Evolutionary conservation across 2,329 filamentous ascomycete genomes (phyloP).

Genomic region (Bimuria novae-zelandiae): DNA sequence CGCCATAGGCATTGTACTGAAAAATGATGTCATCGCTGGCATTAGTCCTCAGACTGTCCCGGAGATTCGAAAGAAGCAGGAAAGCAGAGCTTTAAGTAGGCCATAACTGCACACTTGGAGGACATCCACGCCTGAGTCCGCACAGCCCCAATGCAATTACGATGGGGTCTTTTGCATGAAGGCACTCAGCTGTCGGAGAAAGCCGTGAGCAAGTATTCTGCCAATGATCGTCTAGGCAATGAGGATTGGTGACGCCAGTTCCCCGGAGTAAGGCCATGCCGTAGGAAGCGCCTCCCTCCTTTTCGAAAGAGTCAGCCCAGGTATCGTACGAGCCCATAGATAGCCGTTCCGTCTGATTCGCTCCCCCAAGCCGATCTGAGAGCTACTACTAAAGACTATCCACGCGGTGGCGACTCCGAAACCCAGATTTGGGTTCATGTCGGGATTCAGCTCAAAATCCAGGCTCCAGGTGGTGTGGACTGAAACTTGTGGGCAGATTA

Average conservation of each 20-base stretch:
- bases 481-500: slow-evolving; percentile 11
- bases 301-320: too few species aligned
- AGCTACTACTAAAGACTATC: slow-evolving; percentile 1
- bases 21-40: slow-evolving; percentile 10
- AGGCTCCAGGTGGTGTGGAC: slow-evolving; percentile 2
- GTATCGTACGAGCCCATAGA: too few species aligned
- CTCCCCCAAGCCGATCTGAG: slow-evolving; percentile 3
- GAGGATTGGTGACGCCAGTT: too few species aligned
- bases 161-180: too few species aligned
- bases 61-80: slow-evolving; percentile 7
- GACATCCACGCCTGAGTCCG: not conserved
- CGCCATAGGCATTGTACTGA: slow-evolving; percentile 6
- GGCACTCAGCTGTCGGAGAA: too few species aligned
- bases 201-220: too few species aligned
- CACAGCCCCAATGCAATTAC: too few species aligned
- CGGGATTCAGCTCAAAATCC: slow-evolving; percentile 5
- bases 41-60: slow-evolving; percentile 5
- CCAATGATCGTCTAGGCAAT: too few species aligned
- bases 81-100: slow-evolving; percentile 17
- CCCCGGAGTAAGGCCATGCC: too few species aligned
- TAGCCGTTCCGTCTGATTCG: not conserved
- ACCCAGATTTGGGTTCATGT: slow-evolving; percentile 15
- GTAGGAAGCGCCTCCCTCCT: too few species aligned
- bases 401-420: slow-evolving; percentile 12
- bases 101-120: slow-evolving; percentile 7